Evolutionary conservation across 805 yeast species (phyloP).

Genomic region (Candida tallmaniae): DNA sequence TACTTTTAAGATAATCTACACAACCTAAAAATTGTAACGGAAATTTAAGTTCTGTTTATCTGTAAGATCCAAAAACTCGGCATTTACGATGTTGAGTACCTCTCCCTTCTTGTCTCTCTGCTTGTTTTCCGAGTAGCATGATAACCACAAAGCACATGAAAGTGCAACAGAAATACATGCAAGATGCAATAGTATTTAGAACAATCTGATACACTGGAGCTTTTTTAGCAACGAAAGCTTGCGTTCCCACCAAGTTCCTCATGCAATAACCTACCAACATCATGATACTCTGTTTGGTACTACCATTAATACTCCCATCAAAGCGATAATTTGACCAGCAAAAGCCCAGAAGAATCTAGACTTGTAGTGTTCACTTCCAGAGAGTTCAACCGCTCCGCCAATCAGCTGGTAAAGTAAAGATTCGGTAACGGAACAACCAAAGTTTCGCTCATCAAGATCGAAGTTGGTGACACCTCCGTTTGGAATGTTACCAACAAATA

Average conservation of each 20-base stretch:
- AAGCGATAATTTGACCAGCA: conserved; percentile 17
- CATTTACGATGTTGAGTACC: conserved; percentile 27
- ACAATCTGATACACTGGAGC: conserved; percentile 43
- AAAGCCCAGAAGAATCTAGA: conserved; percentile 26
- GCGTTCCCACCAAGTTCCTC: conserved; percentile 56
- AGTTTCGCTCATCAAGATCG: conserved; percentile 24
- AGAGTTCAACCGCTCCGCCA: conserved; percentile 44
- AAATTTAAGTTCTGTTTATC: conserved; percentile 52
- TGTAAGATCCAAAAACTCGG: conserved; percentile 50
- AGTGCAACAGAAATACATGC: conserved; percentile 22
- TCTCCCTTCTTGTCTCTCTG: conserved; percentile 24
- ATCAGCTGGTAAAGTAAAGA: conserved; percentile 45
- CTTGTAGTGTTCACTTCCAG: conserved; percentile 19
- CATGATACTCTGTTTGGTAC: conserved; percentile 50
- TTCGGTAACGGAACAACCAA: conserved; percentile 23
- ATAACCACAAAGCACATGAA: conserved; percentile 21
- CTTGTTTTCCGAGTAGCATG: conserved; percentile 33
- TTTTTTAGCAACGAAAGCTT: conserved; percentile 39
- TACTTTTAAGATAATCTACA: no score
- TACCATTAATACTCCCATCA: conserved; percentile 37
- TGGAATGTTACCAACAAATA: conserved; percentile 7
- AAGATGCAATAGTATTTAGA: conserved; percentile 35
- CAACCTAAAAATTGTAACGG: conserved; percentile 37
- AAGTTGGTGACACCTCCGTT: conserved; percentile 33
- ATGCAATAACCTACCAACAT: conserved; percentile 46